Evolutionary conservation across 2,329 filamentous ascomycete genomes (phyloP).

Genomic region (Bipolaris sorokiniana): DNA sequence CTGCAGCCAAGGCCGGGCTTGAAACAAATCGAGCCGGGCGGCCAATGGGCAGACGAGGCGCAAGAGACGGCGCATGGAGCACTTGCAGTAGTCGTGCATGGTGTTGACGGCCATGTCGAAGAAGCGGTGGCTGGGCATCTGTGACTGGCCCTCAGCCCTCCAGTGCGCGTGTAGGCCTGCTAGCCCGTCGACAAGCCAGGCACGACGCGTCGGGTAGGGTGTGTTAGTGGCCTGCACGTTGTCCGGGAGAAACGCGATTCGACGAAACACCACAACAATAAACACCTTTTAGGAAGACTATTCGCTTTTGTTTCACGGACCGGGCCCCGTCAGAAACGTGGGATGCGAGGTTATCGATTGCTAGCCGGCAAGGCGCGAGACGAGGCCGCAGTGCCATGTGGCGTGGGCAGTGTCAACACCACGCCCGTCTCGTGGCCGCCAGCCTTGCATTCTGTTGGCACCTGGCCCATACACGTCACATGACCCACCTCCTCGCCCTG

Average conservation of each 20-base stretch:
- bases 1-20: constrained; percentile 36
- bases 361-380: constrained; percentile 17
- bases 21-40: constrained; percentile 39
- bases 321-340: constrained; percentile 23
- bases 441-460: not conserved
- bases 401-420: constrained; percentile 29
- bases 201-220: constrained; percentile 16
- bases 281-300: constrained; percentile 25
- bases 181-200: constrained; percentile 14
- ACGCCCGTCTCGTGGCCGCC: constrained; percentile 23
- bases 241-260: constrained; percentile 38
- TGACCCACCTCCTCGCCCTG: not conserved
- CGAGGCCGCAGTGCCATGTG: constrained; percentile 18
- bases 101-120: constrained; percentile 25
- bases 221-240: constrained; percentile 10
- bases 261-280: constrained; percentile 34
- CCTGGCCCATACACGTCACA: not conserved
- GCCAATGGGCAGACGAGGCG: constrained; percentile 31
- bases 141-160: constrained; percentile 37
- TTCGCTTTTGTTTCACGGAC: constrained; percentile 28
- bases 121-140: constrained; percentile 36
- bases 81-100: constrained; percentile 39
- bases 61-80: constrained; percentile 26
- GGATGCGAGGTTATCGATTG: constrained; percentile 30
- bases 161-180: constrained; percentile 23